phyloP scores from a whole-genome alignment of 768 basidiomycete species.

The Cyathus striatus region DNA sequence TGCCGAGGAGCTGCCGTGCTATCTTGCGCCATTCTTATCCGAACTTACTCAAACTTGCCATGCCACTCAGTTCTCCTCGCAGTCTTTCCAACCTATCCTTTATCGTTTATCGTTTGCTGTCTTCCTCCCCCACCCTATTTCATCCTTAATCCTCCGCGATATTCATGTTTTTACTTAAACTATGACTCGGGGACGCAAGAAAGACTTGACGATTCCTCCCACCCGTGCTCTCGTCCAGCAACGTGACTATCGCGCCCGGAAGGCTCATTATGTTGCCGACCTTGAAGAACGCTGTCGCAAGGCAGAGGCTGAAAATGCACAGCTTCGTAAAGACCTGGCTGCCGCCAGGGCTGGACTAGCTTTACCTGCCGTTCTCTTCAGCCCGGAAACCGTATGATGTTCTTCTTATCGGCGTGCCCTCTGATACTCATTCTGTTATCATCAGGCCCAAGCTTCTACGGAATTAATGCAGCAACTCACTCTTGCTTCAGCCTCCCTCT shows the following conservation, averaged over 20 bases:
- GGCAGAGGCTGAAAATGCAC: conserved; percentile 50
- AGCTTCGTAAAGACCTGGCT: conserved; percentile 44
- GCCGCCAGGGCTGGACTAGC: conserved; percentile 33
- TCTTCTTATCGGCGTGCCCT: conserved; percentile 1
- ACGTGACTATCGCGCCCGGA: conserved; percentile 60
- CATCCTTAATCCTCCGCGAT: conserved; percentile 4
- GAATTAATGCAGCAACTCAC: conserved; percentile 47
- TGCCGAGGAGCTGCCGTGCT: conserved; percentile 12
- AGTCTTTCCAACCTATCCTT: conserved; percentile 7
- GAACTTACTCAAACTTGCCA: conserved; percentile 21
- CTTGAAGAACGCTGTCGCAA: conserved; percentile 50
- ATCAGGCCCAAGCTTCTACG: conserved; percentile 50
- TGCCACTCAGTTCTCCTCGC: conserved; percentile 7
- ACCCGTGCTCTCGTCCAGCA: conserved; percentile 57
- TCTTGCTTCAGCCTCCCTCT: conserved; percentile 41
- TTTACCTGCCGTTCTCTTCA: conserved; percentile 18
- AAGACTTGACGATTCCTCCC: conserved; percentile 55
- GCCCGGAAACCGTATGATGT: conserved; percentile 25
- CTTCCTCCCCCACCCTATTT: conserved; percentile 3
- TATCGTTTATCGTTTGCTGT: conserved; percentile 6
- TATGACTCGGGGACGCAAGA: conserved; percentile 66
- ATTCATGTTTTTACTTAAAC: no score
- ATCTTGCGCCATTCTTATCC: conserved; percentile 31
- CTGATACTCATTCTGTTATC: conserved; percentile 7
- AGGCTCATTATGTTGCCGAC: conserved; percentile 49